Percentiles rank a stretch among this genome's conserved stretches.
Evolutionary conservation across 2,329 filamentous ascomycete species (phyloP).

Genomic region (Monosporascus cannonballus): DNA sequence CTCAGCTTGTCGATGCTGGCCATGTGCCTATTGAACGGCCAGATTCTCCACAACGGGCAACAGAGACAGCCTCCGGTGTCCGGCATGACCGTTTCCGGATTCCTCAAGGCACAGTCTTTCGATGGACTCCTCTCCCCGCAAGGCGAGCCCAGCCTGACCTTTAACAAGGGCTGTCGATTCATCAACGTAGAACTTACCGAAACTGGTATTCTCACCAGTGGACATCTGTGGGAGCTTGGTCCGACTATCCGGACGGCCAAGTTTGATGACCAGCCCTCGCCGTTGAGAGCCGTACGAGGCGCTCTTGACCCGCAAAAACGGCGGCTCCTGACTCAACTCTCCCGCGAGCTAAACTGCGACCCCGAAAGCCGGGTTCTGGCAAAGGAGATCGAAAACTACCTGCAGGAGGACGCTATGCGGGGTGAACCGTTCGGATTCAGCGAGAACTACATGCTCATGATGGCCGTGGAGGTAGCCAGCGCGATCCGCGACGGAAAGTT

Average conservation of each 20-base stretch:
- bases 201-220: not conserved
- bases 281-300: not conserved
- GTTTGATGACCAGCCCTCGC: not conserved
- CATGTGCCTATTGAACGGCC: conserved; percentile 8
- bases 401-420: not conserved
- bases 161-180: not conserved
- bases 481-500: conserved; percentile 1
- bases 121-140: conserved; percentile 29
- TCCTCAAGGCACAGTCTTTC: not conserved
- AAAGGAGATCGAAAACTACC: not conserved
- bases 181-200: not conserved
- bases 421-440: not conserved
- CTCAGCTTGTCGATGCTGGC: conserved; percentile 4
- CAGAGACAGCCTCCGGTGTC: not conserved
- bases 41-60: conserved; percentile 2
- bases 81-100: not conserved
- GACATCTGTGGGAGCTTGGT: not conserved
- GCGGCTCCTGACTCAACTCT: not conserved
- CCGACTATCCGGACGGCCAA: not conserved
- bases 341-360: not conserved
- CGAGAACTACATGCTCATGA: conserved; percentile 5
- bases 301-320: not conserved
- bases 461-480: conserved; percentile 1
- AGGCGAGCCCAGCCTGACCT: not conserved
- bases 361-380: not conserved